Conservation (phyloP, 345 rosid genomes). For the sweet orange (Citrus sinensis) region DNA sequence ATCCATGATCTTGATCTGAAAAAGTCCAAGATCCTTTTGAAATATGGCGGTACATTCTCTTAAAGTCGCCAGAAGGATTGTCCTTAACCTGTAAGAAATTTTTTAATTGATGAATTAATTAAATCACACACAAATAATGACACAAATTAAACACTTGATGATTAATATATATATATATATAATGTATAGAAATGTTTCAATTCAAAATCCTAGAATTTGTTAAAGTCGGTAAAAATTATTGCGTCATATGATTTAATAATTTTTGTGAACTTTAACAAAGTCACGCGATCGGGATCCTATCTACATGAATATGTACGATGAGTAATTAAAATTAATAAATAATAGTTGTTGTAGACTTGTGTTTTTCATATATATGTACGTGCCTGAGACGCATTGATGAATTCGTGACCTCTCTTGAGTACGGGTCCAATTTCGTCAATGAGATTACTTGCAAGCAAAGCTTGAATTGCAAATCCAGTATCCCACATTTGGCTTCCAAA, state of each 20-base stretch:
- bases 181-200: neutral
- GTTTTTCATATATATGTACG: neutral
- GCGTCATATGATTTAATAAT: too few species aligned
- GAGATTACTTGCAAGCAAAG: slow-evolving; percentile 60
- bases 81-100: slow-evolving; percentile 2
- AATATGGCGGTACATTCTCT: slow-evolving; percentile 1
- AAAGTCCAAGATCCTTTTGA: slow-evolving; percentile 17
- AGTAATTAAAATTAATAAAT: too few species aligned
- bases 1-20: slow-evolving; percentile 15
- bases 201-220: accelerated
- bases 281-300: too few species aligned
- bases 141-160: neutral
- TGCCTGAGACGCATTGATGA: slow-evolving; percentile 76
- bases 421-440: slow-evolving; percentile 48
- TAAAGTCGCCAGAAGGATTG: slow-evolving; percentile 14
- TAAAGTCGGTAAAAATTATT: too few species aligned
- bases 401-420: slow-evolving; percentile 67
- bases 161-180: neutral
- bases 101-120: too few species aligned
- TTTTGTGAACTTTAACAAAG: too few species aligned
- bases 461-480: slow-evolving; percentile 68
- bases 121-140: too few species aligned
- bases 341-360: too few species aligned
- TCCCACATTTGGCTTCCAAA: slow-evolving; percentile 89
- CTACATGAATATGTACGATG: too few species aligned